Evolutionary conservation across 2,329 filamentous ascomycete genomes (phyloP).

Genomic region (Albifimbria verrucaria): DNA sequence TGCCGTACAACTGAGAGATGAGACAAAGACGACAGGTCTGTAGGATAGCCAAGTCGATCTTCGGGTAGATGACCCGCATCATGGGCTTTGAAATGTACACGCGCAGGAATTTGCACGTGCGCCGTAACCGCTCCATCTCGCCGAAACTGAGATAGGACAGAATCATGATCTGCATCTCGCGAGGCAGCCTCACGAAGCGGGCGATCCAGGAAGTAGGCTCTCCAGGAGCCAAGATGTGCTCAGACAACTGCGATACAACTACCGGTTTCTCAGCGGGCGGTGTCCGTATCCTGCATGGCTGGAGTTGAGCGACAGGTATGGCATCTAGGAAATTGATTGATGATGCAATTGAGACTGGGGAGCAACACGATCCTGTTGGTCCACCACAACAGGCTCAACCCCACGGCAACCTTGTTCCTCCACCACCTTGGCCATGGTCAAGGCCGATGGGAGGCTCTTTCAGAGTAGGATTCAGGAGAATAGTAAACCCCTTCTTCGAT

Average conservation of each 20-base stretch:
- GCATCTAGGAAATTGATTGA: no score
- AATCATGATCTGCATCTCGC: conserved; percentile 39
- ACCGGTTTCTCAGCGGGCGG: no score
- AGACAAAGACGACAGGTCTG: conserved; percentile 40
- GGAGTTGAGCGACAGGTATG: no score
- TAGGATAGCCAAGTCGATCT: conserved; percentile 26
- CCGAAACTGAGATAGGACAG: conserved; percentile 38
- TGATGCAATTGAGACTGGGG: no score
- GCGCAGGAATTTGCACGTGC: conserved; percentile 35
- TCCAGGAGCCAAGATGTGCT: neutral
- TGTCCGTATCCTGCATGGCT: no score
- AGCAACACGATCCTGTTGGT: no score
- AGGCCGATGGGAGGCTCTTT: no score
- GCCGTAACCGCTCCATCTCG: conserved; percentile 38
- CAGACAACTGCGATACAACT: neutral
- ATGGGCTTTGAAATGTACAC: conserved; percentile 29
- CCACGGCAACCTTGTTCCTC: no score
- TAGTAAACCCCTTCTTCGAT: no score
- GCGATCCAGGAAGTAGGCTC: neutral
- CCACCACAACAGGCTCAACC: no score
- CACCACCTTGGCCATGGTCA: no score
- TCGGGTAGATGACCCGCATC: conserved; percentile 33
- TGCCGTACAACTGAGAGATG: conserved; percentile 24
- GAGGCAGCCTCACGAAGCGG: conserved; percentile 32
- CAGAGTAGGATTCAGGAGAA: no score